Evolutionary conservation across 306 rosid species (phyloP).

Genomic region (Leucaena leucocephala): DNA sequence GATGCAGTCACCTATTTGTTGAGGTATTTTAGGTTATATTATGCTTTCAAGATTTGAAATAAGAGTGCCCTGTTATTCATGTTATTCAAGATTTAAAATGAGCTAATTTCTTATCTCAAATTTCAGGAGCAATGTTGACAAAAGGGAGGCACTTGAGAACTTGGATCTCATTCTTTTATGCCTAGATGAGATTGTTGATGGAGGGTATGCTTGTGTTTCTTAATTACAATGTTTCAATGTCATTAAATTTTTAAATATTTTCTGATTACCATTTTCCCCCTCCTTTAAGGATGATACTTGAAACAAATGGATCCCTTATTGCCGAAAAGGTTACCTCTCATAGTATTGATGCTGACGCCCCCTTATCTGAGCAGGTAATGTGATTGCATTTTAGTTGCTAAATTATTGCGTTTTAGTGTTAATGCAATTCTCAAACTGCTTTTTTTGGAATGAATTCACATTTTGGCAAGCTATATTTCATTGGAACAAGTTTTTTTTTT

Average conservation of each 20-base stretch:
- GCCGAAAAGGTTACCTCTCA: conserved; percentile 92
- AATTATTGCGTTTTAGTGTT: neutral
- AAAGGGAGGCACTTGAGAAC: conserved; percentile 95
- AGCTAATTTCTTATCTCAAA: neutral
- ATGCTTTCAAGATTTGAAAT: conserved; percentile 13
- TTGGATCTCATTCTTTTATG: conserved; percentile 95
- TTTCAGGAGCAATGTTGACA: conserved; percentile 82
- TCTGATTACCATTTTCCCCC: neutral
- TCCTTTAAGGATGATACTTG: conserved; percentile 72
- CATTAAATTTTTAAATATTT: neutral
- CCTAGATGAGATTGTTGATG: conserved; percentile 89
- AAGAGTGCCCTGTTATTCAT: conserved; percentile 3
- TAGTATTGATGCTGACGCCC: conserved; percentile 79
- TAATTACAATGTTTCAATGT: conserved; percentile 20
- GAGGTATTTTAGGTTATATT: conserved; percentile 54
- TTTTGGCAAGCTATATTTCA: neutral
- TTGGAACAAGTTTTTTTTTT: conserved; percentile 5
- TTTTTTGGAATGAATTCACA: neutral
- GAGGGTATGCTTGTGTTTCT: conserved; percentile 68
- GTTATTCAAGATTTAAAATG: neutral
- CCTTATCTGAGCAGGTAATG: conserved; percentile 93
- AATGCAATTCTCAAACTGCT: neutral
- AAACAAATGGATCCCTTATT: conserved; percentile 82
- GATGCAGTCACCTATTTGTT: conserved; percentile 84
- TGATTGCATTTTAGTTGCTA: conserved; percentile 3